These are phyloP conservation scores for Aspergillus pseudoterreus DNA, from an alignment of 2,329 filamentous ascomycete species.

Conservation along the genomic window DNA sequence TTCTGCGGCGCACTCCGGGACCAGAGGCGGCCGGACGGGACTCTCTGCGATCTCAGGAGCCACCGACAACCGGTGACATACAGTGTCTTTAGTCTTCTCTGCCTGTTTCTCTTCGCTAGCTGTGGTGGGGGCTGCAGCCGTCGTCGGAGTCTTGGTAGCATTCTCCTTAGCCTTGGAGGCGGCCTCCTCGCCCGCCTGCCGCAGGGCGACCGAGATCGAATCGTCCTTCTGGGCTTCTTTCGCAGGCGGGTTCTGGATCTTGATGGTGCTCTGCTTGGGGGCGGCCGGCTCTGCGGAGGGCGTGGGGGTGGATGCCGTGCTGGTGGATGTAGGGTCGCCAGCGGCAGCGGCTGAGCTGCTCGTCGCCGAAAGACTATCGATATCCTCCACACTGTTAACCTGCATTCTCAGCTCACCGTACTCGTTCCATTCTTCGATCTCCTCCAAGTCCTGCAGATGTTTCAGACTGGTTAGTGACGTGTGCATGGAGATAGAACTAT, in stretches of 20 bases:
- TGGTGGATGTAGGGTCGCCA: constrained; percentile 22
- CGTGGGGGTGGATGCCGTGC: constrained; percentile 21
- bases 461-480: constrained; percentile 6
- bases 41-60: constrained; percentile 26
- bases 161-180: constrained; percentile 36
- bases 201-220: constrained; percentile 37
- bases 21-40: constrained; percentile 27
- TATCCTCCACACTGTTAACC: constrained; percentile 50
- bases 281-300: constrained; percentile 13
- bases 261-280: constrained; percentile 35
- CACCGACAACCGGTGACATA: constrained; percentile 26
- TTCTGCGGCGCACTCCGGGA: constrained; percentile 33
- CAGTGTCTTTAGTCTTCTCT: constrained; percentile 13
- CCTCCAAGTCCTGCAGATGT: constrained; percentile 70
- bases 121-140: constrained; percentile 11
- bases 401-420: constrained; percentile 91
- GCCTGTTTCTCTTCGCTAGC: constrained; percentile 12
- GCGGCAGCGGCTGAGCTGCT: constrained; percentile 19
- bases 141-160: constrained; percentile 11
- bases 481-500: not conserved
- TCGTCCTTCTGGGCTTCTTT: constrained; percentile 35
- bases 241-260: constrained; percentile 39
- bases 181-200: constrained; percentile 42
- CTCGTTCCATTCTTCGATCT: constrained; percentile 99
- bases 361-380: constrained; percentile 29